Evolutionary conservation across 1,284 basidiomycete genomes (phyloP), one percentile per base, ranked within the genome.

Genomic region (Ustilago cynodontis): DNA sequence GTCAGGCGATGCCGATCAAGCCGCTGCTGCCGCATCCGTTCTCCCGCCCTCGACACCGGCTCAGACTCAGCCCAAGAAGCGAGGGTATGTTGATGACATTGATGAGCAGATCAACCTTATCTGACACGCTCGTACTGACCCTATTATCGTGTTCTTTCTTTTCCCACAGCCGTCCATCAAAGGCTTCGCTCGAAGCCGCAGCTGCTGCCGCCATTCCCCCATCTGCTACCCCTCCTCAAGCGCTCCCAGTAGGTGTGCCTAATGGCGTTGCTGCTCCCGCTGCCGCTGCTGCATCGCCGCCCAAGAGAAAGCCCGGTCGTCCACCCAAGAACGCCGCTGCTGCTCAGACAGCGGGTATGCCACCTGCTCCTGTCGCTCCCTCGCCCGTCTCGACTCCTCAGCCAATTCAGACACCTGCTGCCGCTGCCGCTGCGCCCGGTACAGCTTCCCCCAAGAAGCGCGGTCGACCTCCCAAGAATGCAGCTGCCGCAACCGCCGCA

Each of bases 11-110:
- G 66, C 53, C 20, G 45, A 53, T 14, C 28, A 26, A 31, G 41
- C 41, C 11, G 62, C 47, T 26, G 52, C 62, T 24, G 45, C 61
- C 35, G 63, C 54, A 13, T 39, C 59, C 2, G 56, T 43, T 18
- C 29, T 49, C 22, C 43, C 49, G 3, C 26, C 71, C 2, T 33
- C 55, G 22, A 24, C 66, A 9, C 8, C 56, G 22, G 31, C 62
- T 11, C 57, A 70, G 18, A 52, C 59, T 14, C 56, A 58, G n/a
- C 24, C 66, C 55, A 76, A 71, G 61, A 77, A 72, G 61, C 54
- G 68, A 67, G 73, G 71, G 70, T 72, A 60, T 59, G 63, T 50
- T 37, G 35, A 37, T 37, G 14, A 37, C 3, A 16, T 37, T 37
- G 9, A 10, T 13, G 14, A 3, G 35, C 35, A 37, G 35, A 13